These are phyloP conservation scores for Eurotiales sp. DNA, from an alignment of 2,329 filamentous ascomycete genomes.

Conservation along the genomic window DNA sequence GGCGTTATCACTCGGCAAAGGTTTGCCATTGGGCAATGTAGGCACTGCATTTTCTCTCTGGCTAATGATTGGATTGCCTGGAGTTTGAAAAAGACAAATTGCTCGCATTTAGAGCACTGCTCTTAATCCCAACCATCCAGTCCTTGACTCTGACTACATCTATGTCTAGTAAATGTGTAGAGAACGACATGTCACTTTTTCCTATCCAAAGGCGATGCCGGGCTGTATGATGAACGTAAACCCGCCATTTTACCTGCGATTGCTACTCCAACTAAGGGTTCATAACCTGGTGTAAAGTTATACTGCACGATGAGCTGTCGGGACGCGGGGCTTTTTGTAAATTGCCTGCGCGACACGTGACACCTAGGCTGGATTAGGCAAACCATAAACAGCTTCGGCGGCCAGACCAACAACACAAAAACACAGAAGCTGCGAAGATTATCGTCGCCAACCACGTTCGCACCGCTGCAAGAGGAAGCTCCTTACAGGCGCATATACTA, in stretches of 20 bases:
- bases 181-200: slow-evolving; percentile 9
- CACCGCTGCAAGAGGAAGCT: slow-evolving; percentile 7
- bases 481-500: slow-evolving; percentile 16
- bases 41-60: slow-evolving; percentile 11
- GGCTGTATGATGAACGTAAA: neutral
- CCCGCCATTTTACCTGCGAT: too few relatives aligned
- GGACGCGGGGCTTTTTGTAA: neutral
- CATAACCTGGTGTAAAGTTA: too few relatives aligned
- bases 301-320: too few relatives aligned
- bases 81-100: slow-evolving; percentile 4
- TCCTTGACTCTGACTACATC: neutral
- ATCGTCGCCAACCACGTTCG: slow-evolving; percentile 9
- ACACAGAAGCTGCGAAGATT: slow-evolving; percentile 8
- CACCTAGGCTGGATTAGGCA: slow-evolving; percentile 15
- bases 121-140: neutral
- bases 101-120: neutral
- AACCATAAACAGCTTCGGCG: slow-evolving; percentile 17
- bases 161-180: neutral
- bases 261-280: too few relatives aligned
- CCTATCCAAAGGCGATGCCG: neutral
- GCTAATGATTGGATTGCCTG: slow-evolving; percentile 8
- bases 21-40: slow-evolving; percentile 13
- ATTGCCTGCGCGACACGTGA: slow-evolving; percentile 12
- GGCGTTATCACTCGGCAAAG: slow-evolving; percentile 12
- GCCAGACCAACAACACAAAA: slow-evolving; percentile 11